phyloP scores from a whole-genome alignment of 2,329 filamentous ascomycete species.

The Nemania sp. region DNA sequence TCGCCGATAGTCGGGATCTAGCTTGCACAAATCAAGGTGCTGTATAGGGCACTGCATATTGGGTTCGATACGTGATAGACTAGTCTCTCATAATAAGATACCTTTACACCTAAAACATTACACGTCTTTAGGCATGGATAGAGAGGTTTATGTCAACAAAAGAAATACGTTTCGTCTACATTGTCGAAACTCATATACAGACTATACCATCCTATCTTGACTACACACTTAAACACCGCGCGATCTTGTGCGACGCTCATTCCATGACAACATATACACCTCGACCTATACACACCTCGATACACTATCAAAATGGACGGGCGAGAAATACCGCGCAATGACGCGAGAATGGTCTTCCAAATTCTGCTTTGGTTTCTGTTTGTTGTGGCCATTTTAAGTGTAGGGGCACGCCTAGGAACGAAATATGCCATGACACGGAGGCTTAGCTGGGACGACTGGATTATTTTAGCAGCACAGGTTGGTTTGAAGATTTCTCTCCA shows the following conservation, averaged over 20 bases:
- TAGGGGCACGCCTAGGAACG: slow-evolving; percentile 37
- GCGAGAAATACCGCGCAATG: slow-evolving; percentile 15
- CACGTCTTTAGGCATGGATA: not conserved
- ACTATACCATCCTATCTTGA: not conserved
- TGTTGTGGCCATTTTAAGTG: slow-evolving; percentile 36
- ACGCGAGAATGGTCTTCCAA: slow-evolving; percentile 36
- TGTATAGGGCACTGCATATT: not conserved
- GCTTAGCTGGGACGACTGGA: slow-evolving; percentile 41
- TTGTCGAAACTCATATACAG: not conserved
- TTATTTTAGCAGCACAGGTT: slow-evolving; percentile 42
- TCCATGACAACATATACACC: slow-evolving; percentile 3
- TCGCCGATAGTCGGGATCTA: not conserved
- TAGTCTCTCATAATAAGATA: not conserved
- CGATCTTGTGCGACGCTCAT: not conserved
- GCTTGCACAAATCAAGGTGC: not conserved
- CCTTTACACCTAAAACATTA: not conserved
- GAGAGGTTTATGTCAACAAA: slow-evolving; percentile 20
- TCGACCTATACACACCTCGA: slow-evolving; percentile 2
- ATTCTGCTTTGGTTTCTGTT: slow-evolving; percentile 42
- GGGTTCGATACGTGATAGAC: slow-evolving; percentile 19
- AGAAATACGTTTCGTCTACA: not conserved
- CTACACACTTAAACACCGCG: not conserved
- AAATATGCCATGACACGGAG: slow-evolving; percentile 41
- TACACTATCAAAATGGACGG: slow-evolving; percentile 25
- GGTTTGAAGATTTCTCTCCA: slow-evolving; percentile 6